Evolutionary conservation across 108 stramenopile species (phyloP).

Genomic region (Nitzschia sp.): DNA sequence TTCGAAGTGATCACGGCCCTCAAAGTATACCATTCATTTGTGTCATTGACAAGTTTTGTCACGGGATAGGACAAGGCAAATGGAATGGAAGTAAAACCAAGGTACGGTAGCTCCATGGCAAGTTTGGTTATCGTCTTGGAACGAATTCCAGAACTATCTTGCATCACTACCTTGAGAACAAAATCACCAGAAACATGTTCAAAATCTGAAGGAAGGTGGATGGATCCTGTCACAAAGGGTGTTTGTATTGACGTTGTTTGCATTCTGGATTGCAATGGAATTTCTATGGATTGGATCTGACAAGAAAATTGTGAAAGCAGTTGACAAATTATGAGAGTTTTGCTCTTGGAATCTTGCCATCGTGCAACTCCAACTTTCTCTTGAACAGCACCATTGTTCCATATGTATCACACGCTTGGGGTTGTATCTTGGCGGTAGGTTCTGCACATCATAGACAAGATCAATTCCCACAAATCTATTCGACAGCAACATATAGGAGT

Average conservation of each 20-base stretch:
- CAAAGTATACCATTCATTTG: constrained; percentile 1
- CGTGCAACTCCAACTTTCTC: too few relatives aligned
- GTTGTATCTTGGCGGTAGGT: too few relatives aligned
- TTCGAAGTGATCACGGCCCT: background rate
- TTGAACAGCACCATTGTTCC: too few relatives aligned
- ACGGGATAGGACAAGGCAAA: constrained; percentile 6
- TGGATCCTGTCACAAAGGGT: background rate
- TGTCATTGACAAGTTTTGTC: background rate
- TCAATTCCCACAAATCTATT: too few relatives aligned
- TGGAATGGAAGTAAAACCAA: constrained; percentile 1
- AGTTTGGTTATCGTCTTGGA: background rate
- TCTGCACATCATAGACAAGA: too few relatives aligned
- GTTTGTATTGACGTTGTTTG: background rate
- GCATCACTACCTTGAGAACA: background rate
- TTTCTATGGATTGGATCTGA: too few relatives aligned
- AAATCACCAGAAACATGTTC: background rate
- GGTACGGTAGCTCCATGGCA: constrained; percentile 3
- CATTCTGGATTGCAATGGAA: too few relatives aligned
- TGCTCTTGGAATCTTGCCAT: too few relatives aligned
- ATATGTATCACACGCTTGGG: too few relatives aligned
- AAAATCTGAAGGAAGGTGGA: background rate
- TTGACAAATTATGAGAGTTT: too few relatives aligned
- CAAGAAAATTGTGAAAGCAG: too few relatives aligned
- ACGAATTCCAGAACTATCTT: background rate
- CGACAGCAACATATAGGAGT: too few relatives aligned